phyloP scores from a whole-genome alignment of 1,284 basidiomycete genomes.

The Malassezia pachydermatis region DNA sequence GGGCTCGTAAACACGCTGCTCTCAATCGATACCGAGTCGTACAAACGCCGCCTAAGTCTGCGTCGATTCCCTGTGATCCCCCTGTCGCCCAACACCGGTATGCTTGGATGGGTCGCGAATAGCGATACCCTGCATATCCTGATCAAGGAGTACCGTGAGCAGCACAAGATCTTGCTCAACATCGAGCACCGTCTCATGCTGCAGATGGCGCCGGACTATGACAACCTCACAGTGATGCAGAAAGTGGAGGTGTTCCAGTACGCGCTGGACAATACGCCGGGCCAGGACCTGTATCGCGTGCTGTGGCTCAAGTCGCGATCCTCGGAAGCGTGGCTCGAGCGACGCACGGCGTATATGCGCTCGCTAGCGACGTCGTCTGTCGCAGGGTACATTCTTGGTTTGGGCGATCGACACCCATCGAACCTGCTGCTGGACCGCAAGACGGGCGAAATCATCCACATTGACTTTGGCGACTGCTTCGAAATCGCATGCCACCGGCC shows the following conservation, averaged over 20 bases:
- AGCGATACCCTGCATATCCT: slow-evolving; percentile 97
- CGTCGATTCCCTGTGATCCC: slow-evolving; percentile 89
- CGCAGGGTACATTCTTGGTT: slow-evolving; percentile 71
- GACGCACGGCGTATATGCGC: slow-evolving; percentile 89
- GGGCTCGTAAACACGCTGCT: slow-evolving; percentile 92
- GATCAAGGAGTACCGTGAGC: slow-evolving; percentile 59
- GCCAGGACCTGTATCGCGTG: slow-evolving; percentile 96
- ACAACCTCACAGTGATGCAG: slow-evolving; percentile 82
- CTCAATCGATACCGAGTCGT: slow-evolving; percentile 82
- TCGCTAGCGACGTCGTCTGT: slow-evolving; percentile 60
- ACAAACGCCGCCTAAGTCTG: slow-evolving; percentile 90
- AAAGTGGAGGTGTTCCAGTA: slow-evolving; percentile 99
- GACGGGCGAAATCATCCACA: slow-evolving; percentile 90
- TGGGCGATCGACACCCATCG: slow-evolving; percentile 96
- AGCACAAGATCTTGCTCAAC: slow-evolving; percentile 79
- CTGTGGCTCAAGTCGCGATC: slow-evolving; percentile 90
- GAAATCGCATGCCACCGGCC: slow-evolving; percentile 56
- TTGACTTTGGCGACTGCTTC: slow-evolving; percentile 66
- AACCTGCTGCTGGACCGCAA: slow-evolving; percentile 85
- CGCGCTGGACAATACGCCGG: slow-evolving; percentile 94
- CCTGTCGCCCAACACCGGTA: slow-evolving; percentile 86
- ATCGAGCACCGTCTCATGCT: slow-evolving; percentile 98
- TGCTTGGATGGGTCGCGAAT: slow-evolving; percentile 90
- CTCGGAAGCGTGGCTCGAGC: slow-evolving; percentile 96
- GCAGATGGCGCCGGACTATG: slow-evolving; percentile 98